Evolutionary conservation across 495 filamentous ascomycete genomes (phyloP), one percentile per base, ranked within the genome.

Genomic region (Cercophora scortea): DNA sequence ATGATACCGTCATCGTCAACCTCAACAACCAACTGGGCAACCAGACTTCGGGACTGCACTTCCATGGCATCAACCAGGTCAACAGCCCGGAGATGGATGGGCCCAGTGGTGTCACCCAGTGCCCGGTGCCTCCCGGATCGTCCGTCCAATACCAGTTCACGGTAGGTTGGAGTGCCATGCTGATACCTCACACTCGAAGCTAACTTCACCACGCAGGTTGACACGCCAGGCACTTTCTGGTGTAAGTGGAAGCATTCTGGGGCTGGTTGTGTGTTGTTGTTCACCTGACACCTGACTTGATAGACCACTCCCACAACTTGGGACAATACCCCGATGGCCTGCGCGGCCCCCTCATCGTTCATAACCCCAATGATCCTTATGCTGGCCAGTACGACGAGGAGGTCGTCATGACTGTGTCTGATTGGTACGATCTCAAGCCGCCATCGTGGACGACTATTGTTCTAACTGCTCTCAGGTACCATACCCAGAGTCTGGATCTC

Each of bases 271-370:
- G 25, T 25, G 25, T 25, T 25, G 25, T 25, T 25, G 5, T 25
- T 25, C 25, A 25, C 25, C 25, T 25, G 25, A 25, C 25, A 25
- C 5, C 25, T 25, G 25, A 25, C 25, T 17, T 18, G 16, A 33
- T 48, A 74, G 70, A 89, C 56, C 87, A 91, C 64, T 88, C 83
- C n/a, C 87, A 90, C 59, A 75, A 79, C 43, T 72, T 74, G 60
- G 79, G 76, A 1, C 86, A 88, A 62, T 90, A 89, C 52, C 85
- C 88, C 1, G 89, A 93, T 63, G 88, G 88, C 16, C 74, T 88
- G 42, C 82, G 85, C 13, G 86, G 86, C 3, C 77, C 86, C 0
- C 59, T 93, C 35, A 81, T 92, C 42, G 76, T 93, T 34, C 78
- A 88, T 50, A 86, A 91, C 55, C 76, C 79, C 1, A 62, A 78